phyloP scores from a whole-genome alignment of 192 early-diverging fungal genomes.

The Rhizophagus clarus region DNA sequence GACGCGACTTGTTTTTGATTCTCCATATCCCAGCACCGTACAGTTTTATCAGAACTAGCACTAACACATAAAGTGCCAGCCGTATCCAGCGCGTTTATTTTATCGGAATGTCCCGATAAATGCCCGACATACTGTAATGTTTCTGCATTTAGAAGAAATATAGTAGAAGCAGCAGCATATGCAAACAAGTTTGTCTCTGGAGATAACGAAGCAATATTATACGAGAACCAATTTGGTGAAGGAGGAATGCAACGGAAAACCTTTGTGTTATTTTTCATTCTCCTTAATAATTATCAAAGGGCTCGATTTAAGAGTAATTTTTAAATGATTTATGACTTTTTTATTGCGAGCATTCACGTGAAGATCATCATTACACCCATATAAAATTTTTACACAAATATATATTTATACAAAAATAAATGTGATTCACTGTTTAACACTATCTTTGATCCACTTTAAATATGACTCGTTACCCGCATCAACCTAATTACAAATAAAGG shows the following conservation, averaged over 20 bases:
- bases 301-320: too few relatives aligned
- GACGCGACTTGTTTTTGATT: background rate
- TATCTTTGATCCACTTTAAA: background rate
- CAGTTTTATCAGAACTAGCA: slow-evolving; percentile 13
- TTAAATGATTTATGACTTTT: too few relatives aligned
- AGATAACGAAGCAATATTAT: slow-evolving; percentile 13
- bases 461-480: background rate
- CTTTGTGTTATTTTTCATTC: background rate
- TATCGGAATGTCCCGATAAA: slow-evolving; percentile 10
- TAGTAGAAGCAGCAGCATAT: slow-evolving; percentile 9
- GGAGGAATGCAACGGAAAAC: slow-evolving; percentile 17
- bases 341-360: too few relatives aligned
- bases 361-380: too few relatives aligned
- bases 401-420: too few relatives aligned
- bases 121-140: slow-evolving; percentile 18
- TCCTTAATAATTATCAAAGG: background rate
- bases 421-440: too few relatives aligned
- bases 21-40: slow-evolving; percentile 23
- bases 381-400: too few relatives aligned
- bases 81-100: slow-evolving; percentile 11
- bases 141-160: slow-evolving; percentile 18
- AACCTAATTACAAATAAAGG: background rate
- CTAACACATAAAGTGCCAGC: slow-evolving; percentile 11
- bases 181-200: background rate
- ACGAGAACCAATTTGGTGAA: slow-evolving; percentile 26